These are phyloP conservation scores for Carex sylvatica DNA, from an alignment of 202 grass and related monocot species.

Conservation along the genomic window DNA sequence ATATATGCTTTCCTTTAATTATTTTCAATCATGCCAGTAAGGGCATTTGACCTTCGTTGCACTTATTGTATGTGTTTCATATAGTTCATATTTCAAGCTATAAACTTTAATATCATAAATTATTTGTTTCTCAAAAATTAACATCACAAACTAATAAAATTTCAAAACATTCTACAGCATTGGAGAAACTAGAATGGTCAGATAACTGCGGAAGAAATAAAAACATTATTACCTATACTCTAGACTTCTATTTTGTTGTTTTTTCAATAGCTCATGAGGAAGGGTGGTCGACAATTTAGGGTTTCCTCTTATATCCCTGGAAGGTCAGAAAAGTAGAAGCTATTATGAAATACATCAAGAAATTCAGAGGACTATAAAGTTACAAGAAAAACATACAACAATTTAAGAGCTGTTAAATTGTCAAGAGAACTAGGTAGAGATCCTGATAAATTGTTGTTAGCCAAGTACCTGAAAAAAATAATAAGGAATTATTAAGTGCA, in stretches of 20 bases:
- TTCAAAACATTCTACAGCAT: neutral
- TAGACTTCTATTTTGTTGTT: constrained; percentile 26
- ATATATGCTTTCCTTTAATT: neutral
- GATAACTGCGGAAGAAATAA: neutral
- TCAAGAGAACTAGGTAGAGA: constrained; percentile 12
- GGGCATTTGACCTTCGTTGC: neutral
- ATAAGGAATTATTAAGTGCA: neutral
- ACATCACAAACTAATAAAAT: neutral
- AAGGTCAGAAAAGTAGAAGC: neutral
- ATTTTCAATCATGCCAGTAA: neutral
- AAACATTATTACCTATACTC: constrained; percentile 32
- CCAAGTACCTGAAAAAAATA: constrained; percentile 6
- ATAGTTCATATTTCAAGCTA: neutral
- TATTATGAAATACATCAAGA: neutral
- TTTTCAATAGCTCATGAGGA: constrained; percentile 31
- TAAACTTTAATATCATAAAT: neutral
- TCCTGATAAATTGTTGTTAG: constrained; percentile 19
- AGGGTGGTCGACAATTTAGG: neutral
- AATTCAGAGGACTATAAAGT: neutral
- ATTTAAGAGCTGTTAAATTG: constrained; percentile 22
- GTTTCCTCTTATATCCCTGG: constrained; percentile 7
- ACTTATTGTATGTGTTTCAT: neutral
- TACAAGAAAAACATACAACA: neutral
- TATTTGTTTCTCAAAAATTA: neutral
- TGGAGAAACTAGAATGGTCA: neutral